Evolutionary conservation across 345 rosid genomes (phyloP), one percentile per base, ranked within the genome.

Genomic region (Populus davidiana): DNA sequence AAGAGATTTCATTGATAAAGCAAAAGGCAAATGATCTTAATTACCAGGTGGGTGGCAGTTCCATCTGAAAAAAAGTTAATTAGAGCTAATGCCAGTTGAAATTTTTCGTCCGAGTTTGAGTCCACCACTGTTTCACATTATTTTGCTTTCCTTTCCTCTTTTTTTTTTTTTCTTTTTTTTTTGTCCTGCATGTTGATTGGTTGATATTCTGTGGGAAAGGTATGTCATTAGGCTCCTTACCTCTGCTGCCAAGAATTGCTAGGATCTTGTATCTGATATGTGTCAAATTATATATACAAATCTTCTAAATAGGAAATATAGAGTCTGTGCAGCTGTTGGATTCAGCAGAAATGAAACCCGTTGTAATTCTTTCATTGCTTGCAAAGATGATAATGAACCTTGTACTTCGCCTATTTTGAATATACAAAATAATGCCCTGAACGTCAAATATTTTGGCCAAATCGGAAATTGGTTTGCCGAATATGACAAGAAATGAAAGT

Each of bases 211-310:
- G 17, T 76, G 70, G 62, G 70, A 59, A 69, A 70, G 66, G 72
- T 76, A 47, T 63, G 73, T 62, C 66, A 74, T 56, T 71, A 72
- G 86, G 72, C 43, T 21, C 59, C 73, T 66, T 72, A 70, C 81
- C 52, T 70, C 64, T 77, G 73, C 78, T 74, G 64, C 50, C 49
- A 74, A 33, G 77, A 64, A 75, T 70, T 56, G 38, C 29, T 23
- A 79, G 56, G 73, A 67, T 85, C 78, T 72, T 86, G 86, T 79
- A 75, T 81, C 23, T 70, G 41, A 80, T 75, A 63, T 72, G 81
- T 81, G 67, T 82, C 75, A 61, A 80, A 77, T 72, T 77, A 67
- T 81, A 87, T 86, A 84, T 89, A 84, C 75, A 81, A 78, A 52
- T 54, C 16, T 75, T 79, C 74, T 17, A 44, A 61, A 84, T 79